phyloP scores from a whole-genome alignment of 352 stramenopile genomes.

The Phytophthora quininea region DNA sequence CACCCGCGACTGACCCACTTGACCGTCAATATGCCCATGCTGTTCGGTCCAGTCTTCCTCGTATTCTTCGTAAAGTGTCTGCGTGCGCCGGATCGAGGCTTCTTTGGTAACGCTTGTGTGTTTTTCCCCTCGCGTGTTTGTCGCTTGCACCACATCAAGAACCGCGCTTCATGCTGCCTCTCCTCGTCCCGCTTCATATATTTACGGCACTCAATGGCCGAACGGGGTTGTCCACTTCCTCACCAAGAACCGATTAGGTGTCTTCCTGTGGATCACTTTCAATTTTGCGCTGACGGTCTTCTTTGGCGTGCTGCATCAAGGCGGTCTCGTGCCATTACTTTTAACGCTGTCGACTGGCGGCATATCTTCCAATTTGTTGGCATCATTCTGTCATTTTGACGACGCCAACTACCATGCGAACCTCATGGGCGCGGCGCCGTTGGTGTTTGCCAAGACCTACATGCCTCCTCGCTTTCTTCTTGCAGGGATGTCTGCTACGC shows the following conservation, averaged over 20 bases:
- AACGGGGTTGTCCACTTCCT: slow-evolving; percentile 25
- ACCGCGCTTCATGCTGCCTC: slow-evolving; percentile 90
- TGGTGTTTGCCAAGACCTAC: slow-evolving; percentile 82
- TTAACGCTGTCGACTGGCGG: slow-evolving; percentile 41
- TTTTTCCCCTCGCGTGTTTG: slow-evolving; percentile 81
- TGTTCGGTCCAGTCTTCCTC: slow-evolving; percentile 90
- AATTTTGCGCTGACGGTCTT: slow-evolving; percentile 61
- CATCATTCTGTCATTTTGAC: slow-evolving; percentile 41
- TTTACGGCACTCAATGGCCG: slow-evolving; percentile 39
- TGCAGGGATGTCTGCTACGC: slow-evolving; percentile 17
- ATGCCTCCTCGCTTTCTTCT: slow-evolving; percentile 84
- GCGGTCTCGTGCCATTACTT: slow-evolving; percentile 66
- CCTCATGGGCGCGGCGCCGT: slow-evolving; percentile 23
- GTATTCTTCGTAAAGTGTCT: slow-evolving; percentile 46
- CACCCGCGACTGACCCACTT: slow-evolving; percentile 90
- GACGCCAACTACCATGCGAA: slow-evolving; percentile 10
- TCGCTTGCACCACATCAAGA: slow-evolving; percentile 95
- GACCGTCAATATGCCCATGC: slow-evolving; percentile 92
- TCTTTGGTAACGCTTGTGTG: slow-evolving; percentile 47
- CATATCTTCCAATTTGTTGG: slow-evolving; percentile 12
- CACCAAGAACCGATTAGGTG: slow-evolving; percentile 22
- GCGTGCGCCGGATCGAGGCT: slow-evolving; percentile 23
- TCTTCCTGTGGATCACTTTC: slow-evolving; percentile 55
- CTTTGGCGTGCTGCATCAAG: slow-evolving; percentile 78
- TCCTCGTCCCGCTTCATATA: slow-evolving; percentile 85